Evolutionary conservation across 208 protist genomes (phyloP).

Genomic region (Trypanosomatidae sp.): DNA sequence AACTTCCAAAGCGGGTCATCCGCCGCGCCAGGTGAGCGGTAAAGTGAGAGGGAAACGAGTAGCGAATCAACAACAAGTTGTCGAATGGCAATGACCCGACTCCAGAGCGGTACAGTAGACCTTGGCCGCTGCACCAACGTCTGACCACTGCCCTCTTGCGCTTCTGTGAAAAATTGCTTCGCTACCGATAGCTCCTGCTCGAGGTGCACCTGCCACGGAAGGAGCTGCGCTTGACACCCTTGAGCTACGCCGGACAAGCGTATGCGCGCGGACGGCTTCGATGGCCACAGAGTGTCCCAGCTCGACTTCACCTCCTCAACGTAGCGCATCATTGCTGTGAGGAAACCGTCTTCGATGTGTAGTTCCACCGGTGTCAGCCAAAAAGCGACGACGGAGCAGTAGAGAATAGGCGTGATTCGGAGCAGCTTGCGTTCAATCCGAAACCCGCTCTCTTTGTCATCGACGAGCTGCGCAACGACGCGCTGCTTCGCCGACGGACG

Average conservation of each 20-base stretch:
- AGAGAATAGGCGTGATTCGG: conserved; percentile 63
- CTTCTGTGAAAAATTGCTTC: background rate
- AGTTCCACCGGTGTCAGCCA: conserved; percentile 49
- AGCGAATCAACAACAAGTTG: conserved; percentile 59
- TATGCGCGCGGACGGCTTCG: background rate
- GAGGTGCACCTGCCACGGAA: conserved; percentile 2
- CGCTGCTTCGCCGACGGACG: conserved; percentile 53
- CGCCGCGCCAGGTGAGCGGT: conserved; percentile 63
- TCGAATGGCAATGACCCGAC: conserved; percentile 52
- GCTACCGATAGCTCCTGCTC: background rate
- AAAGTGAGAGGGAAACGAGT: conserved; percentile 73
- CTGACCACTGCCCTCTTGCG: background rate
- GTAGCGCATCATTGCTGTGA: conserved; percentile 52
- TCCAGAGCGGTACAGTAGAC: conserved; percentile 13
- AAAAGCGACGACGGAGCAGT: conserved; percentile 38
- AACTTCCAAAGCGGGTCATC: conserved; percentile 76
- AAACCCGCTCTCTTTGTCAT: conserved; percentile 30
- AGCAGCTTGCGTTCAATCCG: conserved; percentile 51
- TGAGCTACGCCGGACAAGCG: background rate
- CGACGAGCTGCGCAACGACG: conserved; percentile 64
- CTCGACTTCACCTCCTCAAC: conserved; percentile 27
- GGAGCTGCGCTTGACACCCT: conserved; percentile 7
- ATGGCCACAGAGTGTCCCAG: conserved; percentile 16
- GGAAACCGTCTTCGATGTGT: conserved; percentile 76
- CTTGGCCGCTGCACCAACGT: background rate